Evolutionary conservation across 179 eudicot genomes (phyloP).

Genomic region (Camellia oleifera): DNA sequence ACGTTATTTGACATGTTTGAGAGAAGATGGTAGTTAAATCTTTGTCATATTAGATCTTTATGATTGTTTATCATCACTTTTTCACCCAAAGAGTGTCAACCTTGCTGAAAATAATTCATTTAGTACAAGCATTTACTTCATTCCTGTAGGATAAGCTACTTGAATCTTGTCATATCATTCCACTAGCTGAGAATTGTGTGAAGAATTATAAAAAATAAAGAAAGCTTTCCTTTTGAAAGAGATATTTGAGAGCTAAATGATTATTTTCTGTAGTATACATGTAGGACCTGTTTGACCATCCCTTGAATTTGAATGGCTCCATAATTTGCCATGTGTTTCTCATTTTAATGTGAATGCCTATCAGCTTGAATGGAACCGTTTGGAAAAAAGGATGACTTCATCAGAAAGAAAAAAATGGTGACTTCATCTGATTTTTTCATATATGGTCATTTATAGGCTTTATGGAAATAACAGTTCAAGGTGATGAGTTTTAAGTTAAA

Average conservation of each 20-base stretch:
- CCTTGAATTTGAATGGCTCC: not conserved
- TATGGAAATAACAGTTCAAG: not conserved
- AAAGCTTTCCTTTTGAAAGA: not conserved
- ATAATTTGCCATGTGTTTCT: not conserved
- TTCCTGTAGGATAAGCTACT: not conserved
- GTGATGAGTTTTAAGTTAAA: too few relatives aligned
- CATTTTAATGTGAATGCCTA: not conserved
- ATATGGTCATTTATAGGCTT: not conserved
- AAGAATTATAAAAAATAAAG: not conserved
- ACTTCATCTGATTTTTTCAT: not conserved
- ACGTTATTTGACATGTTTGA: not conserved
- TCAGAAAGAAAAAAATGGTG: not conserved
- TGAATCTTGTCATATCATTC: not conserved
- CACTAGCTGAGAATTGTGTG: not conserved
- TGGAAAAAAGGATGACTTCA: not conserved
- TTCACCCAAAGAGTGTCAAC: not conserved
- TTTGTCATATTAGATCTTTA: too few relatives aligned
- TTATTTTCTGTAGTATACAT: not conserved
- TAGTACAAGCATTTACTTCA: not conserved
- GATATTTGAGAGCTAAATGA: not conserved
- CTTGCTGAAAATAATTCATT: not conserved
- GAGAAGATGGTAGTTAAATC: not conserved
- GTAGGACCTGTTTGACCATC: not conserved
- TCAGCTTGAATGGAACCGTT: not conserved
- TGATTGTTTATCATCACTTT: too few relatives aligned